Evolutionary conservation across 306 rosid species (phyloP), one percentile per base, ranked within the genome.

Genomic region (Mucuna pruriens): DNA sequence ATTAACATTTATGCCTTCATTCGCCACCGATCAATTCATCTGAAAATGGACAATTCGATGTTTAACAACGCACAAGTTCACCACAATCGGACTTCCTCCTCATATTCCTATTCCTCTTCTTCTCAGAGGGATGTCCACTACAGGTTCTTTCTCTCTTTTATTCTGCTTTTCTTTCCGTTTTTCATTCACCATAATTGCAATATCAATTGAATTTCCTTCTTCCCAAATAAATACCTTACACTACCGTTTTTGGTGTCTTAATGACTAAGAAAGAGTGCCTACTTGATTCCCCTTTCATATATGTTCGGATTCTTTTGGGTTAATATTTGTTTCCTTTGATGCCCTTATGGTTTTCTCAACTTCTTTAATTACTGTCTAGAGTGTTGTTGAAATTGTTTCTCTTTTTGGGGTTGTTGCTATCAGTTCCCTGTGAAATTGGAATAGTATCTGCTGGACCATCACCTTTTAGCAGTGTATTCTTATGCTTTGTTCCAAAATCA

Each of bases 41-140:
- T 22, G 54, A 31, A 26, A 54, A 94, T 89, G 96, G 82, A 74
- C 39, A 79, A 69, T 39, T 84, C 89, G 22, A 71, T 84, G 81
- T 39, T 34, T n/a, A 44, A 74, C 76, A 40, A 60, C 75, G 79
- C 77, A 62, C 89, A 77, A 16, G 80, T 77, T 62, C 76, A 81
- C 61, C 34, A 69, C 29, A 57, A 38, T 60, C 86, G 71, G 19
- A 44, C 88, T 15, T 75, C 11, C 63, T 55, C 60, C 49, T 75
- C 71, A 29, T 46, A 3, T 75, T 85, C 71, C 36, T 46, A 3
- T 75, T 85, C 86, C 20, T 82, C 80, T 77, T 85, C 89, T 79
- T 89, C 97, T 69, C 91, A 63, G 33, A 82, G 96, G 57, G 98
- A 93, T 84, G 98, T 95, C 80, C 83, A 62, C 85, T 95, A 95